Conservation (phyloP, 768 basidiomycete genomes). For the Tylopilus plumbeoviolaceoides region DNA sequence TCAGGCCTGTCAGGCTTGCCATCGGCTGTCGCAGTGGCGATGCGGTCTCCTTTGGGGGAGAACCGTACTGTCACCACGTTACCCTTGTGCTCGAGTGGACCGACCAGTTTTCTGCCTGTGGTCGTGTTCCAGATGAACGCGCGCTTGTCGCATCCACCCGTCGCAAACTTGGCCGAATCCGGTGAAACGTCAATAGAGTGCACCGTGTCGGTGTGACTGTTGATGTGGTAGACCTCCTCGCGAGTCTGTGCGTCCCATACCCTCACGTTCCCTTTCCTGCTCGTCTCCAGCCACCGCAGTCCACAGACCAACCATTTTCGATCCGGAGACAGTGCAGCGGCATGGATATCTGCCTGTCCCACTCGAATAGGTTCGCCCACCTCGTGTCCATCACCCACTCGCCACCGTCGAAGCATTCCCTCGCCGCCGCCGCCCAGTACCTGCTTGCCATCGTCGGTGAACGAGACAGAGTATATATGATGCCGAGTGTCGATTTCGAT, state of each 20-base stretch:
- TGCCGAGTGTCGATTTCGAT: neutral
- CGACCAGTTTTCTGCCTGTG: neutral
- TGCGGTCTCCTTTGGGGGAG: neutral
- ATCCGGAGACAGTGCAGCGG: neutral
- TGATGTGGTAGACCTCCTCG: neutral
- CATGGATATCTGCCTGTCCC: neutral
- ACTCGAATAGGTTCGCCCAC: neutral
- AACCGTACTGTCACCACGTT: neutral
- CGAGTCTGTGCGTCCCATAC: conserved; percentile 1
- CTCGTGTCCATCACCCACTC: neutral
- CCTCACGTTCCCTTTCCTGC: too few relatives aligned
- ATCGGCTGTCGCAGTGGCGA: neutral
- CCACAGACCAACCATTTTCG: neutral
- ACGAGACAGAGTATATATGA: neutral
- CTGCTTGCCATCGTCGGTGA: neutral
- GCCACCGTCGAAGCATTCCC: neutral
- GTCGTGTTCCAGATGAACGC: neutral
- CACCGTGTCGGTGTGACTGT: neutral
- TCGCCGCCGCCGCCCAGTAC: neutral
- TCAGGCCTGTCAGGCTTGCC: too few relatives aligned
- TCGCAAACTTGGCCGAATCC: neutral
- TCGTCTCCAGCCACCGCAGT: neutral
- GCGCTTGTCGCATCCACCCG: neutral
- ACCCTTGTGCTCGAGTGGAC: neutral
- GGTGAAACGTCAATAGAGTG: neutral